Base-by-base conservation (phyloP, 1,284 basidiomycete genomes). In the Ustilago loliicola region DNA sequence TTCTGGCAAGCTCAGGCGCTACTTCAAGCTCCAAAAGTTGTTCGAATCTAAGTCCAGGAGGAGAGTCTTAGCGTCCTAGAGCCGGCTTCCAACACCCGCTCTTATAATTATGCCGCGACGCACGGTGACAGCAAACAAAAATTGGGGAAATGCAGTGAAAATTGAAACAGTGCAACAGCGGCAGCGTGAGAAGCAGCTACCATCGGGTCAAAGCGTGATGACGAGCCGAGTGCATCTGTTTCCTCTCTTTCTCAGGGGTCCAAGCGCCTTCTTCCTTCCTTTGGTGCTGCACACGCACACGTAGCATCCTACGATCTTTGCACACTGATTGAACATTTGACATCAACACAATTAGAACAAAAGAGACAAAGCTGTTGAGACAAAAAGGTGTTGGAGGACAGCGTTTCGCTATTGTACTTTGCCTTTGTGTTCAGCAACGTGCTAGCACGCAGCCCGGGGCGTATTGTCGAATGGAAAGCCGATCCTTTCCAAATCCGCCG, bases 51-150 rank as follows among this genome's bases (percentile, higher is more conserved):
- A 17, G 42, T 7, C 42, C 21, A 7, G 7, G n/a, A 29, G 9
- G 23, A 50, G 48, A 53, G 27, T 34, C 23, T 32, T 34, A 13
- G 34, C 21, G 54, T 36, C n/a, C 27, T 9, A 15, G 34, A 53
- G 29, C 9, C 36, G 9, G 21, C 36, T 34, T 40, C 40, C 4
- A 10, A 11, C 34, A 36, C 8, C 30, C 11, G 34, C 21, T 38
- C n/a, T 45, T 19, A 3, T 5, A 15, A 48, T 25, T 60, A 42
- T 36, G 34, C 27, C 52, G 65, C 65, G 47, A 67, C 59, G 65
- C 65, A 50, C 53, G 61, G 65, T 61, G 59, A 67, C 65, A 61
- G 23, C 10, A n/a, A 48, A 30, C 21, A 15, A 38, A 45, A 45
- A 9, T 21, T 3, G 42, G 21, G 42, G n/a, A 45, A 45, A 45